Conservation (phyloP, 2,329 filamentous ascomycete genomes). For the Alternaria dauci region DNA sequence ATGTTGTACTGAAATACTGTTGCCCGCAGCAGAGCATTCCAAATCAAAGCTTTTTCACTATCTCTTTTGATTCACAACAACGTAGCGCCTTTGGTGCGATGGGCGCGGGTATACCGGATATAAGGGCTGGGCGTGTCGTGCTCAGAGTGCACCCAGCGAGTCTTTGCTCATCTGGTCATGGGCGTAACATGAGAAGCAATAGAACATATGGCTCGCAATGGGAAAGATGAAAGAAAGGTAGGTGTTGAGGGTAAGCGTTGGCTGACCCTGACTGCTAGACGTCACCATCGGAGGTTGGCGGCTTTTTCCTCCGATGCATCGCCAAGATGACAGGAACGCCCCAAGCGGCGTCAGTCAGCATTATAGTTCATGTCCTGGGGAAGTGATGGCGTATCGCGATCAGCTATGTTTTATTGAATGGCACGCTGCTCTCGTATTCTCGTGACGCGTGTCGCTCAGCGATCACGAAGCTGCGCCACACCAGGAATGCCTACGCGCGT, state of each 20-base stretch:
- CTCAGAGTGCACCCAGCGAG: not conserved
- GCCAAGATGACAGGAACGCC: slow-evolving; percentile 1
- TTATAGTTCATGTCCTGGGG: not conserved
- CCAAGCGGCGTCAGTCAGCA: not conserved
- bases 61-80: not conserved
- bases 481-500: slow-evolving; percentile 9
- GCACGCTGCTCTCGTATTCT: not conserved
- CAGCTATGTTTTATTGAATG: not conserved
- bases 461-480: slow-evolving; percentile 12
- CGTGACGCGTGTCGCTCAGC: slow-evolving; percentile 17
- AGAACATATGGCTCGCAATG: not conserved
- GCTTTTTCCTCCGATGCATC: slow-evolving; percentile 1
- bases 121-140: not conserved
- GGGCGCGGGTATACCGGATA: not conserved
- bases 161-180: not conserved
- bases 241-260: not conserved
- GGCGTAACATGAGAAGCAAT: not conserved
- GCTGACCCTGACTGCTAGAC: not conserved
- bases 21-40: not conserved
- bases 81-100: not conserved
- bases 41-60: not conserved
- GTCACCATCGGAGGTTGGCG: not conserved
- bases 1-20: not conserved
- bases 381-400: not conserved
- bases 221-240: not conserved